Percentiles rank a stretch among this genome's conserved stretches.
Conservation (phyloP, 2,329 filamentous ascomycete species). For the Cercospora citrullina region DNA sequence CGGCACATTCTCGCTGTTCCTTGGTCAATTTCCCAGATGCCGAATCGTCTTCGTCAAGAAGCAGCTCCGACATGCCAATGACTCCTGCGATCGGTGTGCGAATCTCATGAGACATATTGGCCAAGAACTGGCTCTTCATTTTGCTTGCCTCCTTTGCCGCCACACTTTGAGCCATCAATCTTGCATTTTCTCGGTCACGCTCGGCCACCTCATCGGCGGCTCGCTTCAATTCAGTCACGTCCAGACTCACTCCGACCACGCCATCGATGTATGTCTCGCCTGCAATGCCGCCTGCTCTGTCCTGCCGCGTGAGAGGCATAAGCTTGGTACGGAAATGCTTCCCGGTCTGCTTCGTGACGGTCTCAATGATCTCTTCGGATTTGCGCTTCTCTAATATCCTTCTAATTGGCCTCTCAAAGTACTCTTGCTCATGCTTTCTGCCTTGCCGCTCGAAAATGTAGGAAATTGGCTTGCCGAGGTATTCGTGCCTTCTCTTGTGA, state of each 20-base stretch:
- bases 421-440: constrained; percentile 37
- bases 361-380: constrained; percentile 64
- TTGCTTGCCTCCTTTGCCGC: constrained; percentile 78
- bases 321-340: constrained; percentile 72
- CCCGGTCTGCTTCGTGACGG: constrained; percentile 56
- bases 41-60: constrained; percentile 58
- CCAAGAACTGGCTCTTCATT: constrained; percentile 76
- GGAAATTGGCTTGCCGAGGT: constrained; percentile 63
- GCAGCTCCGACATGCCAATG: constrained; percentile 74
- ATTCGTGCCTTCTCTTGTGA: constrained; percentile 21
- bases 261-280: constrained; percentile 62
- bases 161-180: constrained; percentile 70
- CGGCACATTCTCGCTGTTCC: constrained; percentile 73
- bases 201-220: constrained; percentile 63
- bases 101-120: constrained; percentile 55
- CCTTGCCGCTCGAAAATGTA: constrained; percentile 56
- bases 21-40: constrained; percentile 53
- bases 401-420: constrained; percentile 60
- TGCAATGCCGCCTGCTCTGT: constrained; percentile 54
- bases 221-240: constrained; percentile 70
- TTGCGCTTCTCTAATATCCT: constrained; percentile 63
- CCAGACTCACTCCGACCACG: constrained; percentile 76
- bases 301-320: constrained; percentile 63
- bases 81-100: constrained; percentile 70
- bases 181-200: constrained; percentile 65